Conservation (phyloP, 768 basidiomycete species). For the Tulasnella sp. region DNA sequence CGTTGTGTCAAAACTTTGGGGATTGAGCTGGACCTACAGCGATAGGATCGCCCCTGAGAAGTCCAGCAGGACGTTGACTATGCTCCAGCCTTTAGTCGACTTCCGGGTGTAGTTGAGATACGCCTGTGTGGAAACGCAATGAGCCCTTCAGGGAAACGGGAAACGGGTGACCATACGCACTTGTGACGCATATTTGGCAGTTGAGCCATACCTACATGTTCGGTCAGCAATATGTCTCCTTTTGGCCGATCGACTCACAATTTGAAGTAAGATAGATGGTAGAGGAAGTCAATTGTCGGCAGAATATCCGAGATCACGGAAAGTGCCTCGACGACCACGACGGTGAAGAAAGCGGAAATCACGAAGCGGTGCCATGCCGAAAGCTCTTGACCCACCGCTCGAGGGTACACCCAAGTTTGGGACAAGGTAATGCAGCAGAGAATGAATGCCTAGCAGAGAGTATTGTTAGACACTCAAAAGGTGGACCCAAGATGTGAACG, state of each 20-base stretch:
- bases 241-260: conserved; percentile 14
- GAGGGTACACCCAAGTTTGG: conserved; percentile 27
- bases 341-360: conserved; percentile 18
- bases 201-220: conserved; percentile 20
- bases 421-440: conserved; percentile 23
- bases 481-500: conserved; percentile 21
- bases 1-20: background rate
- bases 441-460: conserved; percentile 18
- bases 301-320: conserved; percentile 12
- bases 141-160: background rate
- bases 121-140: conserved; percentile 10
- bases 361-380: conserved; percentile 18
- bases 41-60: conserved; percentile 23
- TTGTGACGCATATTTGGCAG: conserved; percentile 32
- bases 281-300: conserved; percentile 21
- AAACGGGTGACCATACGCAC: conserved; percentile 13
- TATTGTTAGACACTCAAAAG: conserved; percentile 19
- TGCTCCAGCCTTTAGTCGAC: conserved; percentile 24
- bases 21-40: conserved; percentile 14
- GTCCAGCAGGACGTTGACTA: conserved; percentile 27
- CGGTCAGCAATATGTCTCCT: background rate
- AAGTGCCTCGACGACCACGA: conserved; percentile 19
- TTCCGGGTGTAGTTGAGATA: conserved; percentile 26
- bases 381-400: conserved; percentile 12
- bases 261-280: conserved; percentile 25